Percentiles rank a stretch among this genome's conserved stretches.
Evolutionary conservation across 345 rosid genomes (phyloP).

Genomic region (Corchorus olitorius): DNA sequence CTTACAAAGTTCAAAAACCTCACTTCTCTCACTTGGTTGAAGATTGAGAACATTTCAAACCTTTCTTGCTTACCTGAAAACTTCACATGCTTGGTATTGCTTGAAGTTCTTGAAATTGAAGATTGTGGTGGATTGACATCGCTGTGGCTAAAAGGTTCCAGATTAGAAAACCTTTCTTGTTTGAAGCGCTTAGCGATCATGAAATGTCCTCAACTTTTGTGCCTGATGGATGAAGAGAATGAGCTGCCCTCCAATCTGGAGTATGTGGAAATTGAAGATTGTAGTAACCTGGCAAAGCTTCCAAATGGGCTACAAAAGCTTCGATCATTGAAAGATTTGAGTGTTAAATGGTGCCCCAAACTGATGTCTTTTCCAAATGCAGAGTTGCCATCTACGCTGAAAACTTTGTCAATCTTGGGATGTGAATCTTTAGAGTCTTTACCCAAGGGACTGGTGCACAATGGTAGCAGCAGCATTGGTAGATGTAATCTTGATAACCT

Average conservation of each 20-base stretch:
- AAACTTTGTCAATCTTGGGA: conserved; percentile 1
- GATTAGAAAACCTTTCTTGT: conserved; percentile 16
- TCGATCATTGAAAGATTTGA: conserved; percentile 13
- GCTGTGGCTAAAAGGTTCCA: conserved; percentile 9
- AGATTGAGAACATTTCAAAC: conserved; percentile 11
- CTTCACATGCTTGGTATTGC: conserved; percentile 4
- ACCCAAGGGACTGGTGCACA: neutral
- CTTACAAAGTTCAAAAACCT: neutral
- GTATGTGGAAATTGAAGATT: conserved; percentile 16
- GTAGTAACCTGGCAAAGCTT: conserved; percentile 8
- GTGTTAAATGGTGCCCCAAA: conserved; percentile 16
- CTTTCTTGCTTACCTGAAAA: conserved; percentile 7
- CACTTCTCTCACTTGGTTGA: conserved; percentile 4
- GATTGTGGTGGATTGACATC: conserved; percentile 10
- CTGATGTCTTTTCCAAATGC: neutral
- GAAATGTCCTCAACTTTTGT: conserved; percentile 13
- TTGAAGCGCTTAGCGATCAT: conserved; percentile 16
- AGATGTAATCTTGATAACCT: conserved; percentile 18
- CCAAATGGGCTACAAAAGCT: conserved; percentile 12
- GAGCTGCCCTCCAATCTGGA: conserved; percentile 20
- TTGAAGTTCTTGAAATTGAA: conserved; percentile 18
- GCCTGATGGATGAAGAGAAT: conserved; percentile 8
- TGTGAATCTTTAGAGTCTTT: neutral
- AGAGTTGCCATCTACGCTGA: neutral
- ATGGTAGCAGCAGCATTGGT: neutral